Percentiles rank a stretch among this genome's conserved stretches.
These are phyloP conservation scores for Trichoderma koningiopsis DNA, from an alignment of 2,329 filamentous ascomycete genomes.

Conservation along the genomic window DNA sequence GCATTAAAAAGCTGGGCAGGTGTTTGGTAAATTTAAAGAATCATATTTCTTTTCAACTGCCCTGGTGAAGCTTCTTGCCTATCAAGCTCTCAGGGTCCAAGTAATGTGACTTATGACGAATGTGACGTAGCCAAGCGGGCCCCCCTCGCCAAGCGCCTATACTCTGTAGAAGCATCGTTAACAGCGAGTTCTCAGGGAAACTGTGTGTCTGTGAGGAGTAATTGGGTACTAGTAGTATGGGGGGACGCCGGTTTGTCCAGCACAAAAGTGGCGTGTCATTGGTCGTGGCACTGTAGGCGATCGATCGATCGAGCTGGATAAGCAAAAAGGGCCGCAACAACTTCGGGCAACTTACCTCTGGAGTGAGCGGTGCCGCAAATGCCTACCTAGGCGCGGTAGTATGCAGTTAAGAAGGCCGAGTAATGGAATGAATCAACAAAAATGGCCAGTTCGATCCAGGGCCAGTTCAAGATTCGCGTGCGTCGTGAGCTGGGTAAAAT, in stretches of 20 bases:
- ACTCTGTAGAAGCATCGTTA: conserved; percentile 15
- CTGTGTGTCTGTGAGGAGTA: background rate
- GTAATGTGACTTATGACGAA: background rate
- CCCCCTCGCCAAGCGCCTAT: conserved; percentile 16
- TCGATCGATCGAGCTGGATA: conserved; percentile 40
- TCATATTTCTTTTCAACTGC: background rate
- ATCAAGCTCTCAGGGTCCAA: conserved; percentile 13
- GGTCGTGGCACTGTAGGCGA: conserved; percentile 31
- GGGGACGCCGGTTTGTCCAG: conserved; percentile 31
- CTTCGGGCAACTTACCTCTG: conserved; percentile 19
- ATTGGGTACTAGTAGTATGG: conserved; percentile 20
- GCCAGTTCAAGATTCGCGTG: background rate
- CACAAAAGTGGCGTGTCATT: conserved; percentile 31
- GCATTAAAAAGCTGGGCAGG: background rate
- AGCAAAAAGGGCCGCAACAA: conserved; percentile 29
- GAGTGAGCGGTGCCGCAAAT: background rate
- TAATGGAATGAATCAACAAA: background rate
- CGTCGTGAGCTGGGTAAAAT: background rate
- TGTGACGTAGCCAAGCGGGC: conserved; percentile 23
- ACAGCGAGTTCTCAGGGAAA: background rate
- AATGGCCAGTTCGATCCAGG: background rate
- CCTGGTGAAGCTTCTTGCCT: background rate
- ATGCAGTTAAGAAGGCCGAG: background rate
- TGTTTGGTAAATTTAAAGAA: background rate
- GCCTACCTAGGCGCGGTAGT: background rate